These are phyloP conservation scores for Botrytis sinoallii DNA, from an alignment of 2,329 filamentous ascomycete genomes.

Conservation along the genomic window DNA sequence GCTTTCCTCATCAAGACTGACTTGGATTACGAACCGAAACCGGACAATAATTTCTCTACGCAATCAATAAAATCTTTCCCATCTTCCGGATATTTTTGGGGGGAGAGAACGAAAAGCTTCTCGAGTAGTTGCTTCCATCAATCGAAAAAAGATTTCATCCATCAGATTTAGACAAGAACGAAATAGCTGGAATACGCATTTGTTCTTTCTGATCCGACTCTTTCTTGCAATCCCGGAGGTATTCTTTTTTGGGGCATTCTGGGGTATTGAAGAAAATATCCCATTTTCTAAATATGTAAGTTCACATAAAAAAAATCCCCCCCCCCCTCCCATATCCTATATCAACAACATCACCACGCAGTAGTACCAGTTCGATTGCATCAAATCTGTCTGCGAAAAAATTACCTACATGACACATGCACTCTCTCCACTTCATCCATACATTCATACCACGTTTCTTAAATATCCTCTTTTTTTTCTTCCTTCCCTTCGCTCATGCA, in stretches of 20 bases:
- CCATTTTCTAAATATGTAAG: conserved; percentile 1
- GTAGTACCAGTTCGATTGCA: conserved; percentile 8
- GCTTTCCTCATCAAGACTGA: conserved; percentile 26
- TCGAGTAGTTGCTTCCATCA: neutral
- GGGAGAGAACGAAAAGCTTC: neutral
- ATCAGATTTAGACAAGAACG: neutral
- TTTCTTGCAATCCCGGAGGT: neutral
- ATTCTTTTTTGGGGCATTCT: neutral
- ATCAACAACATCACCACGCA: conserved; percentile 26
- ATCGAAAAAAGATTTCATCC: neutral
- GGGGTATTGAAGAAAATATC: conserved; percentile 8
- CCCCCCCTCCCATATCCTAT: neutral
- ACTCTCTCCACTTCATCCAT: conserved; percentile 18
- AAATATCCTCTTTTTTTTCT: conserved; percentile 19
- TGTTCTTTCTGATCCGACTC: neutral
- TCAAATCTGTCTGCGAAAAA: conserved; percentile 17
- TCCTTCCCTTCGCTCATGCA: conserved; percentile 1
- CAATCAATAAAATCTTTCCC: conserved; percentile 11
- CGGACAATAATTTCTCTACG: conserved; percentile 19
- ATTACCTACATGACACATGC: conserved; percentile 22
- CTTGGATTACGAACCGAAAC: conserved; percentile 35
- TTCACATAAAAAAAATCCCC: neutral
- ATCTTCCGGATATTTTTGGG: neutral
- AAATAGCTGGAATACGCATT: conserved; percentile 9
- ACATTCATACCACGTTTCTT: conserved; percentile 15